Percentiles rank a stretch among this genome's conserved stretches.
Evolutionary conservation across 2,329 filamentous ascomycete genomes (phyloP).

Genomic region (Fusarium scirpi): DNA sequence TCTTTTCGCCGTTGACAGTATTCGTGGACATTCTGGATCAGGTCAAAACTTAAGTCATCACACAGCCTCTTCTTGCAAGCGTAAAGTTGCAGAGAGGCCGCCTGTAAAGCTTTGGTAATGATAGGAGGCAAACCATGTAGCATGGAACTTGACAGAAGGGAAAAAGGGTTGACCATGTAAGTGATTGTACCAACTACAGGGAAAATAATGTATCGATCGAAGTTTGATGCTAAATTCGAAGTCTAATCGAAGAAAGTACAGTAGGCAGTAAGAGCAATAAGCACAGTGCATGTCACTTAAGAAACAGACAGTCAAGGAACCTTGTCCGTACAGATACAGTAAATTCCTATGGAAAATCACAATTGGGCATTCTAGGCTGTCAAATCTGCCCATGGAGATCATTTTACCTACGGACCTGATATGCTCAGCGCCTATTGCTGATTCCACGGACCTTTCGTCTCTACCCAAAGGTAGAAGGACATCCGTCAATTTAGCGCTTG

Average conservation of each 20-base stretch:
- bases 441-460: background rate
- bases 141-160: background rate
- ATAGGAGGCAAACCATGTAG: background rate
- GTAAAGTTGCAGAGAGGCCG: slow-evolving; percentile 37
- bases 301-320: background rate
- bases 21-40: background rate
- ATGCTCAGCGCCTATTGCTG: background rate
- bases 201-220: background rate
- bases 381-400: background rate
- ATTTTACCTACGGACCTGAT: background rate
- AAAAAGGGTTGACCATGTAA: background rate
- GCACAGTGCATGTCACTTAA: slow-evolving; percentile 8
- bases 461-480: slow-evolving; percentile 27
- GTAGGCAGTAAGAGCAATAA: background rate
- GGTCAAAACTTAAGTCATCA: slow-evolving; percentile 4
- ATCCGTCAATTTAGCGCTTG: slow-evolving; percentile 22
- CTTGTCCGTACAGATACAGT: background rate
- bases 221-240: background rate
- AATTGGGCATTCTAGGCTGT: background rate
- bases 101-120: slow-evolving; percentile 6
- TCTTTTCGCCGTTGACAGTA: background rate
- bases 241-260: background rate
- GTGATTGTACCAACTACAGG: background rate
- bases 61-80: slow-evolving; percentile 40
- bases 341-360: background rate